Evolutionary conservation across 495 filamentous ascomycete genomes (phyloP), one percentile per base, ranked within the genome.

Genomic region (Penicillium subrubescens): DNA sequence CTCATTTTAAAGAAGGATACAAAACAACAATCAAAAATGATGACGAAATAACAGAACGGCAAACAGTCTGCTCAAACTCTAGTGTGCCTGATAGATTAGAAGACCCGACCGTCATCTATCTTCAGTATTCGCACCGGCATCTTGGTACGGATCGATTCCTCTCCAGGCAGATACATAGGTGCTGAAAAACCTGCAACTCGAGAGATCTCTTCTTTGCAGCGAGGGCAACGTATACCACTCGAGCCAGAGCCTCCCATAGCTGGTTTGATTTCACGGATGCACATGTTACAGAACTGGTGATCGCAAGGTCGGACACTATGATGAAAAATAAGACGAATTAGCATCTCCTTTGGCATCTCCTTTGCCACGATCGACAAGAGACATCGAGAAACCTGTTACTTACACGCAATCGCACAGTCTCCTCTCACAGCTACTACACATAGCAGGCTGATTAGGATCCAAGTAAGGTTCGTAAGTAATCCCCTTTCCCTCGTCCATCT

Each of bases 381-480:
- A 17, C 11, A 14, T 29, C 12, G 1, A 17, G 23, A 11, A 29
- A 51, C 3, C 1, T 51, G 21, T 51, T 5, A 51, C 48, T 5
- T 29, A 51, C 48, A 51, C 48, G 25, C 48, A 51, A 29, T 51
- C 48, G 14, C 48, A 51, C 48, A 51, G 25, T 51, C 48, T 51
- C 48, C 29, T 51, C 23, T 29, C 48, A 29, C 48, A 51, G 43
- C 43, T 23, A 17, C 48, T 51, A 15, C 48, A 51, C 48, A 51
- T 51, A 6, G 12, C 11, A 5, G 48, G 48, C 11, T 51, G 23
- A 19, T 51, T 51, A 0, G 48, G 48, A 51, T 51, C 48, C 48
- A 51, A 17, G 4, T 23, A 29, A 2, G 48, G 48, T 23, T 51
- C 48, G 10, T 23, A 51, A 2, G 48, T 12, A 51, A 51, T 17